Percentiles rank a stretch among this genome's conserved stretches.
Conservation (phyloP, 2,329 filamentous ascomycete genomes). For the Stylonectria norvegica region DNA sequence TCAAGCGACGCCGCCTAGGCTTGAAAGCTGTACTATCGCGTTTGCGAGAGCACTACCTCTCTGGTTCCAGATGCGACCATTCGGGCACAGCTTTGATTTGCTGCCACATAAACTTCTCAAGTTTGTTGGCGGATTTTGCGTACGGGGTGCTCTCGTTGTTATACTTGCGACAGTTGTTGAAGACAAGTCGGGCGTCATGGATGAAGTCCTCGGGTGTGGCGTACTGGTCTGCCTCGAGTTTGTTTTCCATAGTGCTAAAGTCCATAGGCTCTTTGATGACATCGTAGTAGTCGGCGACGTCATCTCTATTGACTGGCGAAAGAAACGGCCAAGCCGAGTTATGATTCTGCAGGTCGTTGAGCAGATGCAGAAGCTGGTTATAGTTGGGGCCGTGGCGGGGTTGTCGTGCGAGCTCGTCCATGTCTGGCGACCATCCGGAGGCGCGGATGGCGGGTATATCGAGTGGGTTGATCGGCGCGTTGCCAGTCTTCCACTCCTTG, state of each 20-base stretch:
- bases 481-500: constrained; percentile 76
- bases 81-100: constrained; percentile 89
- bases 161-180: constrained; percentile 92
- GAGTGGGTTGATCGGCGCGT: constrained; percentile 76
- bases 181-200: constrained; percentile 82
- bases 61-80: constrained; percentile 68
- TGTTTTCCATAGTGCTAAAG: constrained; percentile 89
- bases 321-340: constrained; percentile 92
- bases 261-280: constrained; percentile 99
- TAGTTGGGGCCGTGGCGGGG: constrained; percentile 96
- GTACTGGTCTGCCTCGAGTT: constrained; percentile 92
- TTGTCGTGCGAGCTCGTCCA: constrained; percentile 94
- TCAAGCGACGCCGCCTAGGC: too few relatives aligned
- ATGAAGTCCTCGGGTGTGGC: constrained; percentile 89
- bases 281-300: constrained; percentile 98
- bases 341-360: constrained; percentile 95
- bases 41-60: constrained; percentile 36
- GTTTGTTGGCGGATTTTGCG: constrained; percentile 88
- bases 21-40: too few relatives aligned
- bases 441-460: constrained; percentile 83
- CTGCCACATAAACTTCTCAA: constrained; percentile 93
- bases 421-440: constrained; percentile 93
- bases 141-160: constrained; percentile 96
- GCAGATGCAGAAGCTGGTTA: constrained; percentile 85
- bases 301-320: constrained; percentile 88